Conservation (phyloP, 495 filamentous ascomycete genomes). For the Emericellopsis terricola region DNA sequence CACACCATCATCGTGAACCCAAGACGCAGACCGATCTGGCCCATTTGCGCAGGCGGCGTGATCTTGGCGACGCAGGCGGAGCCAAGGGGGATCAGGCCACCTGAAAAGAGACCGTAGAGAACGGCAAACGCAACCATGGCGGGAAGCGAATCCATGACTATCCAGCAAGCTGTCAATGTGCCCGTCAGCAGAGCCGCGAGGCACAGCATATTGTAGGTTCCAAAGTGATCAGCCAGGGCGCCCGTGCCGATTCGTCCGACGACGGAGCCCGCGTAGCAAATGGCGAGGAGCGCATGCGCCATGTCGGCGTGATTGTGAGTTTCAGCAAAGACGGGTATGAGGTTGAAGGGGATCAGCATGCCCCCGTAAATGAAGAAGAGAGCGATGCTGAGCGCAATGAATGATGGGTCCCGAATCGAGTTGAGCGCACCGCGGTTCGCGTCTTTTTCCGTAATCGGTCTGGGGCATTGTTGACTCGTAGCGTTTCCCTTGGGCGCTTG, state of each 20-base stretch:
- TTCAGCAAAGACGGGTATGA: slow-evolving; percentile 31
- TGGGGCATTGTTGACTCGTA: too few relatives aligned
- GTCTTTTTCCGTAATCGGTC: background rate
- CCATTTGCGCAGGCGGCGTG: slow-evolving; percentile 29
- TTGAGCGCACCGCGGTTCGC: slow-evolving; percentile 8
- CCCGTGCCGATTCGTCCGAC: slow-evolving; percentile 50
- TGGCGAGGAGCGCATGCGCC: slow-evolving; percentile 30
- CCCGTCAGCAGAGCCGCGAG: slow-evolving; percentile 12
- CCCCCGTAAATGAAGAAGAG: slow-evolving; percentile 38
- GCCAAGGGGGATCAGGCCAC: slow-evolving; percentile 38
- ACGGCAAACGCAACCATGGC: slow-evolving; percentile 9
- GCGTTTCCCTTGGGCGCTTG: too few relatives aligned
- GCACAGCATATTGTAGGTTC: slow-evolving; percentile 9
- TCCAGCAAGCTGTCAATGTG: slow-evolving; percentile 9
- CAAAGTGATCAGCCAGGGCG: slow-evolving; percentile 36
- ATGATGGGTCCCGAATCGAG: background rate
- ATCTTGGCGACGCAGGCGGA: slow-evolving; percentile 43
- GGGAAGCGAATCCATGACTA: slow-evolving; percentile 4
- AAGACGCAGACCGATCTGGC: slow-evolving; percentile 44
- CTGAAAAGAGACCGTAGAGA: slow-evolving; percentile 12
- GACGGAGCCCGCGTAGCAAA: slow-evolving; percentile 26
- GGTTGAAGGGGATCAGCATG: slow-evolving; percentile 40
- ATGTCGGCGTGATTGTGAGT: slow-evolving; percentile 29
- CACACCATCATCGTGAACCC: slow-evolving; percentile 25
- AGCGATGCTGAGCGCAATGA: slow-evolving; percentile 6